A percentile compares a stretch with the other conserved stretches of the same genome.
Evolutionary conservation across 208 protist species (phyloP).

Genomic region (Wallacemonas rigidus): DNA sequence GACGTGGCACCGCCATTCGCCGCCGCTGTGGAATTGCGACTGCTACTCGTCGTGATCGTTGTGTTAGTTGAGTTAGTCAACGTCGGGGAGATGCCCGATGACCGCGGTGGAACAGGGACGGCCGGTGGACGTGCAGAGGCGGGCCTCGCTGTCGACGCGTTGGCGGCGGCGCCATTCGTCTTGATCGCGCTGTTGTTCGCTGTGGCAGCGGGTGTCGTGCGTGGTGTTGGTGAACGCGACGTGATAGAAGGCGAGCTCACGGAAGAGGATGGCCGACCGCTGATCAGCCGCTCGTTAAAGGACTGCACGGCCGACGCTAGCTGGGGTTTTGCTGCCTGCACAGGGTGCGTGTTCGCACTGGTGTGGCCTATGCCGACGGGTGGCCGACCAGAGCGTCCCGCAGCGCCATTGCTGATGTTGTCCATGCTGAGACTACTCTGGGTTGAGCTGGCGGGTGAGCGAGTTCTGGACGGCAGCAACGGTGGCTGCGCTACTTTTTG

Average conservation of each 20-base stretch:
- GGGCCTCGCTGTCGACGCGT: not conserved
- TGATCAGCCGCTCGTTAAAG: constrained; percentile 16
- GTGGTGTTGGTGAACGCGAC: not conserved
- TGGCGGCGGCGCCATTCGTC: not conserved
- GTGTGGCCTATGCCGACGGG: not conserved
- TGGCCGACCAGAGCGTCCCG: not conserved
- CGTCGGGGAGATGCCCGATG: not conserved
- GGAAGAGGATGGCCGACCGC: not conserved
- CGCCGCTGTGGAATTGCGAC: not conserved
- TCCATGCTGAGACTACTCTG: constrained; percentile 4
- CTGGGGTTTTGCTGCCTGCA: not conserved
- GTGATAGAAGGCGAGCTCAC: constrained; percentile 2
- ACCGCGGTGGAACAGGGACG: not conserved
- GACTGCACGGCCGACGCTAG: constrained; percentile 10
- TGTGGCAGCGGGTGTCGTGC: not conserved
- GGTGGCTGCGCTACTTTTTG: not conserved
- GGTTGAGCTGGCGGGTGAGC: not conserved
- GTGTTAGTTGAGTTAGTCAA: not conserved
- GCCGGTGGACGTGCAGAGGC: not conserved
- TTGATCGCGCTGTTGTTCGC: not conserved
- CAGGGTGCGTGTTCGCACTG: not conserved
- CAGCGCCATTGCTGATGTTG: constrained; percentile 3
- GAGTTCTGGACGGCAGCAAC: not conserved
- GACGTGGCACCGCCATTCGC: not conserved
- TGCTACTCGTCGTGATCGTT: not conserved